A percentile compares a stretch with the other conserved stretches of the same genome.
Conservation (phyloP, 805 yeast species). For the Lachancea meyersii region DNA sequence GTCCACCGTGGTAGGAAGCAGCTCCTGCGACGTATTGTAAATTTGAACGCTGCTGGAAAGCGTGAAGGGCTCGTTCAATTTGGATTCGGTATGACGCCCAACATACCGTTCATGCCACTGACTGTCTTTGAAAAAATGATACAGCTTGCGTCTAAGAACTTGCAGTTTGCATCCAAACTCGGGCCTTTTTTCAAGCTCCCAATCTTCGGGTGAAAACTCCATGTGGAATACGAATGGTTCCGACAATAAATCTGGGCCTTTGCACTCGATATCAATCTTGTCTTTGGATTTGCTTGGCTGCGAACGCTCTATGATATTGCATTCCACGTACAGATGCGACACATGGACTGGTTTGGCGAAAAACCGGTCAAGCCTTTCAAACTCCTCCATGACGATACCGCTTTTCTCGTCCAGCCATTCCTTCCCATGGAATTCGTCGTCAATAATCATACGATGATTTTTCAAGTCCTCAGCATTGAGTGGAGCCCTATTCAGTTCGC, state of each 20-base stretch:
- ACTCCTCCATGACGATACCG: conserved; percentile 32
- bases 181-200: conserved; percentile 49
- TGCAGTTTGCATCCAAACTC: conserved; percentile 65
- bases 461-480: conserved; percentile 25
- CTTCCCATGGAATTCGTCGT: conserved; percentile 31
- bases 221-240: conserved; percentile 53
- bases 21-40: conserved; percentile 30
- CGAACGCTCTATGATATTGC: conserved; percentile 39
- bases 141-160: conserved; percentile 52
- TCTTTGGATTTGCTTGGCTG: too few relatives aligned
- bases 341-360: conserved; percentile 72
- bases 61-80: conserved; percentile 21
- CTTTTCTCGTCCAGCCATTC: conserved; percentile 29
- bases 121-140: conserved; percentile 47
- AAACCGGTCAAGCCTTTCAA: conserved; percentile 52
- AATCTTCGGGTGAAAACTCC: conserved; percentile 80
- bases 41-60: conserved; percentile 34
- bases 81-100: conserved; percentile 3
- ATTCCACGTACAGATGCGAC: conserved; percentile 59
- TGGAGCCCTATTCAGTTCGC: conserved; percentile 26
- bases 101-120: conserved; percentile 27
- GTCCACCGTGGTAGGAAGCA: conserved; percentile 33
- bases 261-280: conserved; percentile 4
- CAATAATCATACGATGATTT: conserved; percentile 27
- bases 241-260: conserved; percentile 18